Evolutionary conservation across 805 yeast species (phyloP).

Genomic region (Candida peoriensis): DNA sequence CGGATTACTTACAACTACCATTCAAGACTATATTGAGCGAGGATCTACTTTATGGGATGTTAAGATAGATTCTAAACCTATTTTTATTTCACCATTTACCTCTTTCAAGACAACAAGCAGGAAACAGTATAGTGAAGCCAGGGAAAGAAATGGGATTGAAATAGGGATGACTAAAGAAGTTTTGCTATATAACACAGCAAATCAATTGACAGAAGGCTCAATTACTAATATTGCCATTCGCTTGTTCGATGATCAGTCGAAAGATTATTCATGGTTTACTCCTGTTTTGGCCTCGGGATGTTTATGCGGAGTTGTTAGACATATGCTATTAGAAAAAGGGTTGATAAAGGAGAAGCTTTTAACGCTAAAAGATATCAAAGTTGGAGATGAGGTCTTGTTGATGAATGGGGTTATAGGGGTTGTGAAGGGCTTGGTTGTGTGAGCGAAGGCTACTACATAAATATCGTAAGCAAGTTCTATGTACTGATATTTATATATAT

Average conservation of each 20-base stretch:
- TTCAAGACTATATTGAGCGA: constrained; percentile 17
- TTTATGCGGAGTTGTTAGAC: constrained; percentile 77
- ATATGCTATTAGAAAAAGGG: constrained; percentile 50
- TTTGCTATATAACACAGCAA: constrained; percentile 55
- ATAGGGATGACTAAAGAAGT: constrained; percentile 45
- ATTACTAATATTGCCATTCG: constrained; percentile 72
- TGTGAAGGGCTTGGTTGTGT: constrained; percentile 46
- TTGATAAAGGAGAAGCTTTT: constrained; percentile 50
- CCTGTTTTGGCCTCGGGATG: constrained; percentile 80
- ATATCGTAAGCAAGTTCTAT: too few species aligned
- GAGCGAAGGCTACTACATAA: too few species aligned
- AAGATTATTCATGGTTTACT: constrained; percentile 61
- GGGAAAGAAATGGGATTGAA: constrained; percentile 38
- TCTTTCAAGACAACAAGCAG: constrained; percentile 84
- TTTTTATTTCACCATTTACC: constrained; percentile 66
- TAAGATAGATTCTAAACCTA: constrained; percentile 50
- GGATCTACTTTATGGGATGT: constrained; percentile 47
- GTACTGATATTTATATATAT: not conserved
- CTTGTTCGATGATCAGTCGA: constrained; percentile 14
- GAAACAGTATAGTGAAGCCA: constrained; percentile 54
- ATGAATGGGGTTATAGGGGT: constrained; percentile 86
- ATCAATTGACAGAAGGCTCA: constrained; percentile 73
- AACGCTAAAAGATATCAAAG: constrained; percentile 37
- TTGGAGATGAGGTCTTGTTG: constrained; percentile 68
- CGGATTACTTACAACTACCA: constrained; percentile 19